phyloP scores from a whole-genome alignment of 495 filamentous ascomycete species.

The Aspergillus steynii region DNA sequence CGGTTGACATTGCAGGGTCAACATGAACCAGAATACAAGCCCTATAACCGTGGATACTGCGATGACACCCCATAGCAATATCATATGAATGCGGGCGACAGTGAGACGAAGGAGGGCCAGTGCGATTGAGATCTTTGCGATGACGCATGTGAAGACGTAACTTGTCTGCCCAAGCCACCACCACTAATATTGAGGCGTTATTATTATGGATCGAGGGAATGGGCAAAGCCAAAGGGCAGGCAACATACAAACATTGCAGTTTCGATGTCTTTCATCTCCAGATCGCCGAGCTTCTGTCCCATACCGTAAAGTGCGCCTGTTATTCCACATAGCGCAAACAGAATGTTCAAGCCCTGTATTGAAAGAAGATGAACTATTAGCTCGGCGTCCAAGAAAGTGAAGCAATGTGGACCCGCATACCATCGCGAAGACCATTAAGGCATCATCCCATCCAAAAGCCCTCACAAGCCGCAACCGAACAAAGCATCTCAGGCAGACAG shows the following conservation, averaged over 20 bases:
- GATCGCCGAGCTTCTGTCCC: conserved; percentile 26
- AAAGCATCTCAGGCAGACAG: conserved; percentile 43
- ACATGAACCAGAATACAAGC: conserved; percentile 40
- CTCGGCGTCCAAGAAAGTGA: neutral
- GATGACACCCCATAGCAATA: conserved; percentile 34
- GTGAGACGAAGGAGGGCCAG: conserved; percentile 45
- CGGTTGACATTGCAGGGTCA: conserved; percentile 45
- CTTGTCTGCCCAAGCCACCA: conserved; percentile 43
- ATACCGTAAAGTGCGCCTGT: conserved; percentile 39
- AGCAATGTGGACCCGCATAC: conserved; percentile 18
- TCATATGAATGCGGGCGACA: conserved; percentile 23
- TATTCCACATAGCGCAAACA: conserved; percentile 44
- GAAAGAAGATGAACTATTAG: neutral
- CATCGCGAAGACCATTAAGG: conserved; percentile 44
- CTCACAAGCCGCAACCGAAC: conserved; percentile 40
- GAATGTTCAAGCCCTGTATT: conserved; percentile 28
- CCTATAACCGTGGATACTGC: conserved; percentile 28
- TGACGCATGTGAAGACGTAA: conserved; percentile 35
- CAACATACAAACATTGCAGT: conserved; percentile 46
- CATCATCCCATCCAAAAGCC: conserved; percentile 49
- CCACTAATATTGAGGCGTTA: conserved; percentile 28
- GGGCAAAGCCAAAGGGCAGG: neutral
- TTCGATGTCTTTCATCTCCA: conserved; percentile 25
- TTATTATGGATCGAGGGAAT: neutral
- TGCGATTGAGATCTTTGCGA: conserved; percentile 43